A percentile compares a stretch with the other conserved stretches of the same genome.
phyloP scores from a whole-genome alignment of 2,329 filamentous ascomycete genomes.

The Paradendryphiella salina region DNA sequence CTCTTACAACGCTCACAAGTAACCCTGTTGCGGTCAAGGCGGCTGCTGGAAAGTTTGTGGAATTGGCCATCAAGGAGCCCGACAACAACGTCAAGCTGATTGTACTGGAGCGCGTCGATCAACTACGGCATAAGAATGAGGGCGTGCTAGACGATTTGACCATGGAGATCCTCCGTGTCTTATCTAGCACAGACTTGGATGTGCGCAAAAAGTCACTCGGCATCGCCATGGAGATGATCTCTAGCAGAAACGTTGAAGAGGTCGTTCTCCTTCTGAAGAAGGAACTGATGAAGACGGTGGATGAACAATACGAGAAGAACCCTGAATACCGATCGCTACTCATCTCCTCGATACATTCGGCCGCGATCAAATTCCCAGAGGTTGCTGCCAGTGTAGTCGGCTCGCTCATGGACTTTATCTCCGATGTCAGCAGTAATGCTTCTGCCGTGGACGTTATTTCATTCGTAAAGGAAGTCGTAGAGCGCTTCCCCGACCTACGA shows the following conservation, averaged over 20 bases:
- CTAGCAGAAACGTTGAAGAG: constrained; percentile 97
- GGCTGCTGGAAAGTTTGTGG: constrained; percentile 92
- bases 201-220: constrained; percentile 88
- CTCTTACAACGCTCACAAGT: constrained; percentile 87
- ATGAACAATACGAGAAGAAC: constrained; percentile 94
- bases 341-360: constrained; percentile 97
- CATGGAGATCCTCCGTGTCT: constrained; percentile 94
- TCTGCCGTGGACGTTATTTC: constrained; percentile 97
- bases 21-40: constrained; percentile 98
- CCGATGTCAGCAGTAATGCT: constrained; percentile 96
- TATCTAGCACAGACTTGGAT: constrained; percentile 94
- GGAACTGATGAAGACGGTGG: constrained; percentile 94
- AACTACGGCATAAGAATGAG: constrained; percentile 83
- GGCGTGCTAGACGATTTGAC: constrained; percentile 90
- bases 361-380: constrained; percentile 98
- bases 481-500: constrained; percentile 91
- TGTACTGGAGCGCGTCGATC: constrained; percentile 89
- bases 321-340: constrained; percentile 71
- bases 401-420: constrained; percentile 97
- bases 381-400: constrained; percentile 96
- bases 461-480: constrained; percentile 98
- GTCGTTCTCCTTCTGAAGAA: constrained; percentile 96
- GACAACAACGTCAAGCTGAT: constrained; percentile 99
- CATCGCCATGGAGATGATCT: constrained; percentile 95
- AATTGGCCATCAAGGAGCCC: constrained; percentile 93